Evolutionary conservation across 306 rosid species (phyloP), one percentile per base, ranked within the genome.

Genomic region (Echinosophora koreensis): DNA sequence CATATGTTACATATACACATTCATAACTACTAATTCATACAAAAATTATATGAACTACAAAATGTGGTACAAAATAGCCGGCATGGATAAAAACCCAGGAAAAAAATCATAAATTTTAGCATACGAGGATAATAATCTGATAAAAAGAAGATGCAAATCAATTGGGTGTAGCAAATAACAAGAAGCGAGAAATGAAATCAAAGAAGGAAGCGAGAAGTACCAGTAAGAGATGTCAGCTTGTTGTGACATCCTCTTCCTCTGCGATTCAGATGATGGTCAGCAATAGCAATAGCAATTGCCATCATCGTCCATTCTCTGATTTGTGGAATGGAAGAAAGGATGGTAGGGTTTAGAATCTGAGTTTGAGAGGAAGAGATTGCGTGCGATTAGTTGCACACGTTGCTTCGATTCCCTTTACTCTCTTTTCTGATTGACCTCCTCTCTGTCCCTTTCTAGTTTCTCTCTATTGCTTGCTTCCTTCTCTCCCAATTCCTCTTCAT

Each of bases 181-280:
- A 66, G 9, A 3, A 16, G 46, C 5, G 54, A 38, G 38, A 56
- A 71, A 22, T 56, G 2, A 55, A 39, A 37, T 16, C 51, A 72
- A 17, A 30, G 42, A 22, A 41, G 41, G 41, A 18, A 69, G 3
- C 12, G 30, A 69, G 60, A 72, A 50, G 22, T 11, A 85, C 91
- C 83, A 75, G 75, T 88, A 88, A 47, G 89, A 78, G 77, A 88
- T 83, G 5, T 83, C 80, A 81, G 91, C 42, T 71, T 84, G 86
- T 78, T 84, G 86, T 78, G 89, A 85, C 91, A 88, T 88, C 76
- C 81, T 88, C 84, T 55, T 6, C 15, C 5, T 17, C 57, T 55
- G 59, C 12, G 30, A 57, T 27, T 49, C 28, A 0, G 51, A 78
- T 22, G 50, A 62, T 66, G 76, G 69, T 71, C 81, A 78, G 47